A percentile compares a stretch with the other conserved stretches of the same genome.
Evolutionary conservation across 225 moss, liverwort and hornwort species (phyloP).

Genomic region (Pseudoscleropodium purum): DNA sequence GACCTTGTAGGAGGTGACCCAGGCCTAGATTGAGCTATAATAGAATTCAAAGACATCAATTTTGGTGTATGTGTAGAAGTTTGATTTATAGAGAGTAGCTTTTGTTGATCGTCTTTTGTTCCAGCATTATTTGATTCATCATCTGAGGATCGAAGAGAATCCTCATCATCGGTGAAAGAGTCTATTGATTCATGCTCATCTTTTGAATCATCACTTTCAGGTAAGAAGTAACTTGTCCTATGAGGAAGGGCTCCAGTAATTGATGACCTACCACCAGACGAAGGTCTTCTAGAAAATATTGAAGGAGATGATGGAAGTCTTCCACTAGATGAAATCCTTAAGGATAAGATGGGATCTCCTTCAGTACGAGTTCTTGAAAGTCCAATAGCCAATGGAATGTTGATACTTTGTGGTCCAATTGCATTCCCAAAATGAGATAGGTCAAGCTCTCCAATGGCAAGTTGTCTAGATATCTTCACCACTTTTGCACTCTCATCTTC

Average conservation of each 20-base stretch:
- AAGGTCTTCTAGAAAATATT: conserved; percentile 1
- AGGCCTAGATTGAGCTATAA: not conserved
- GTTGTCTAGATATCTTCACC: conserved; percentile 6
- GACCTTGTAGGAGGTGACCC: not conserved
- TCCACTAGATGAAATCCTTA: conserved; percentile 28
- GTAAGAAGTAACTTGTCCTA: not conserved
- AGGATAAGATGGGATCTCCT: conserved; percentile 27
- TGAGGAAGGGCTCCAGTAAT: not conserved
- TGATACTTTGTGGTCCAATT: conserved; percentile 16
- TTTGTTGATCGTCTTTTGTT: not conserved
- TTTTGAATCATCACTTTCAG: conserved; percentile 41
- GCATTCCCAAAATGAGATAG: conserved; percentile 49
- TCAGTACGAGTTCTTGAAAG: conserved; percentile 1
- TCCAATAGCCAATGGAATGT: conserved; percentile 38
- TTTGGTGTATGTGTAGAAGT: not conserved
- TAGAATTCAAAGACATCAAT: not conserved
- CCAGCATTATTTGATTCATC: not conserved
- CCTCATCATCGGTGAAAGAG: conserved; percentile 82
- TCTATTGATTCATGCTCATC: conserved; percentile 56
- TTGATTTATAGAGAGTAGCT: conserved; percentile 7
- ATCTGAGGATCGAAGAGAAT: conserved; percentile 3
- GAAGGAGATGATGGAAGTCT: conserved; percentile 9
- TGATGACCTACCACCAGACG: not conserved
- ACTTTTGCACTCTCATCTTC: conserved; percentile 22
- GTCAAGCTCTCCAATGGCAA: conserved; percentile 46